Base-by-base conservation (phyloP, 2,329 filamentous ascomycete genomes). In the Microcyclospora tardicrescens region DNA sequence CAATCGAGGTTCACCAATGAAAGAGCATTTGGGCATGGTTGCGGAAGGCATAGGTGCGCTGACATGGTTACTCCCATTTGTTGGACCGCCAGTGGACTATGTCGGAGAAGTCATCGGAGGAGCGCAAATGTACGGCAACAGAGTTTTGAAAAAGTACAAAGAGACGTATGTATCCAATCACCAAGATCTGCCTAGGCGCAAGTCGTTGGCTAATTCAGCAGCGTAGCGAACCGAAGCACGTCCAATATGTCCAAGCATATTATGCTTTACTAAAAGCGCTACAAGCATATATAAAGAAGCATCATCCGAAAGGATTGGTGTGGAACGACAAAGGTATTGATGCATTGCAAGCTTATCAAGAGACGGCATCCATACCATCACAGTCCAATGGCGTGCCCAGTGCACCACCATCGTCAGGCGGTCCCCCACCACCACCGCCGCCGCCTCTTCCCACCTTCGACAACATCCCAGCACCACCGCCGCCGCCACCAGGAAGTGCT, bases 51-150 rank as follows among this genome's bases (percentile, higher is more conserved):
- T 94, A 49, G 81, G 84, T 56, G 79, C 86, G 30, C 68, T 98
- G 42, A 84, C 83, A 28, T 98, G 91, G 91, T 82, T 96, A 41
- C 82, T 81, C 0, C 5, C 8, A 8, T 75, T 91, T 35, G 83
- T 93, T 37, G 72, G 67, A 46, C 86, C 85, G 57, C 91, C 91
- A 2, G 79, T 75, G 47, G 87, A 91, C 55, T 84, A 87, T 53
- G 81, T 96, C 34, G 79, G 79, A 34, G 87, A 94, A 50, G 80
- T 80, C 42, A 70, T 93, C 14, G 79, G 80, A 24, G 81, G 85
- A 36, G 84, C 87, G 31, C 81, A 96, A 59, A 93, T 93, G 66
- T 95, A 84, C 53, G 91, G 91, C 28, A 96, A 98, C 67, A 78
- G 87, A 51, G 84, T 98, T 29, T 67, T 96, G 50, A 93, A 86